These are phyloP conservation scores for Pholiota conissans DNA, from an alignment of 768 basidiomycete genomes.

Conservation along the genomic window DNA sequence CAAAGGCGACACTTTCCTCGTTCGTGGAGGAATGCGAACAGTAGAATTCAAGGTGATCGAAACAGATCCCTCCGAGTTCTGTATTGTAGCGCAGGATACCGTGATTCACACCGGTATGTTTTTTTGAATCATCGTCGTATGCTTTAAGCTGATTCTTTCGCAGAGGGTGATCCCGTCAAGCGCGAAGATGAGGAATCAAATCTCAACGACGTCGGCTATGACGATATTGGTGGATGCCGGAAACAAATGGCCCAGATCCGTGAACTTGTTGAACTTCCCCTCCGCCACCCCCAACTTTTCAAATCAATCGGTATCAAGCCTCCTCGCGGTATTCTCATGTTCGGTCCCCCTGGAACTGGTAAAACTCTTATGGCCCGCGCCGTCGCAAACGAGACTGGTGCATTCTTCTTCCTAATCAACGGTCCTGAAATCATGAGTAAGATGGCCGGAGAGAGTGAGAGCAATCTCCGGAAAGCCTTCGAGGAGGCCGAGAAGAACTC, in stretches of 20 bases:
- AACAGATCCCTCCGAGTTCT: conserved; percentile 96
- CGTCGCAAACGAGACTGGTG: conserved; percentile 98
- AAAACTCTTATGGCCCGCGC: conserved; percentile 99
- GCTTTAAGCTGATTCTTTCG: conserved; percentile 13
- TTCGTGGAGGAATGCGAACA: conserved; percentile 96
- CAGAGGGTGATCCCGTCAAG: conserved; percentile 98
- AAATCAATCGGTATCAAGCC: conserved; percentile 99
- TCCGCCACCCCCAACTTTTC: conserved; percentile 98
- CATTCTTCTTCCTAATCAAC: conserved; percentile 99
- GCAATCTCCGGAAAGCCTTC: conserved; percentile 96
- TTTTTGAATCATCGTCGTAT: neutral
- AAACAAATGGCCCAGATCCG: conserved; percentile 99
- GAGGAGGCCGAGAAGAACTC: conserved; percentile 99
- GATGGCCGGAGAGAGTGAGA: conserved; percentile 99
- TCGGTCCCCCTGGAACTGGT: conserved; percentile 97
- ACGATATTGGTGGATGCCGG: conserved; percentile 98
- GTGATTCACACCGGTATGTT: conserved; percentile 84
- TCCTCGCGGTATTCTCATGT: conserved; percentile 98
- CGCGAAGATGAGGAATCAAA: conserved; percentile 98
- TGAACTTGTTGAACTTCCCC: conserved; percentile 96
- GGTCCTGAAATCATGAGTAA: conserved; percentile 99
- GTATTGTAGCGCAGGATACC: conserved; percentile 99
- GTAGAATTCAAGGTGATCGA: conserved; percentile 99
- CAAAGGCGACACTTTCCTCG: conserved; percentile 99
- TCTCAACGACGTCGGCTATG: conserved; percentile 95